phyloP scores from a whole-genome alignment of 2,329 filamentous ascomycete genomes.

The Penicillium sp. region DNA sequence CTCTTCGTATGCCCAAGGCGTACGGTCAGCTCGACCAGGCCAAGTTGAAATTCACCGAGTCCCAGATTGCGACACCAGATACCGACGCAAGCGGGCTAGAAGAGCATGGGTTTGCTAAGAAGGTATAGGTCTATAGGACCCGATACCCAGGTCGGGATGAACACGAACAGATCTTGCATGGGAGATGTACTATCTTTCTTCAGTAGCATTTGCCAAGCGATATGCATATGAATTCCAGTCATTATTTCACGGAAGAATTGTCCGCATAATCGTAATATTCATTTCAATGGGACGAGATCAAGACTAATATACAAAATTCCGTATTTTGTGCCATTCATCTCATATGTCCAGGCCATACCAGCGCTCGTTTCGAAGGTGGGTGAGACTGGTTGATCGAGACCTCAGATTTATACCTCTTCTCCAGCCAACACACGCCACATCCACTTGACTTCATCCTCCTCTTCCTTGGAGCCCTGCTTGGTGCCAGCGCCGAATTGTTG shows the following conservation, averaged over 20 bases:
- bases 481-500: constrained; percentile 49
- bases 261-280: constrained; percentile 13
- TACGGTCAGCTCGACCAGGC: constrained; percentile 63
- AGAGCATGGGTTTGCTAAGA: constrained; percentile 59
- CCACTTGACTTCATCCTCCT: constrained; percentile 41
- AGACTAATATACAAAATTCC: constrained; percentile 26
- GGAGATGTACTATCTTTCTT: neutral
- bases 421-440: constrained; percentile 43
- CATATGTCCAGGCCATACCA: constrained; percentile 10
- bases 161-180: constrained; percentile 2
- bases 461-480: constrained; percentile 38
- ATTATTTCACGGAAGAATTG: neutral
- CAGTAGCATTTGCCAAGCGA: constrained; percentile 4
- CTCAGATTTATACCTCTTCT: constrained; percentile 16
- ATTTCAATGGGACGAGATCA: constrained; percentile 18
- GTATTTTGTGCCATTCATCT: constrained; percentile 19
- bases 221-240: neutral
- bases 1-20: constrained; percentile 66
- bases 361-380: constrained; percentile 4
- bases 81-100: constrained; percentile 56
- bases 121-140: constrained; percentile 16
- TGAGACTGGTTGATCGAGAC: neutral
- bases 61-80: constrained; percentile 52
- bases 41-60: constrained; percentile 50
- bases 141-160: neutral